A percentile compares a stretch with the other conserved stretches of the same genome.
Evolutionary conservation across 345 rosid species (phyloP).

Genomic region (Erucastrum elatum): DNA sequence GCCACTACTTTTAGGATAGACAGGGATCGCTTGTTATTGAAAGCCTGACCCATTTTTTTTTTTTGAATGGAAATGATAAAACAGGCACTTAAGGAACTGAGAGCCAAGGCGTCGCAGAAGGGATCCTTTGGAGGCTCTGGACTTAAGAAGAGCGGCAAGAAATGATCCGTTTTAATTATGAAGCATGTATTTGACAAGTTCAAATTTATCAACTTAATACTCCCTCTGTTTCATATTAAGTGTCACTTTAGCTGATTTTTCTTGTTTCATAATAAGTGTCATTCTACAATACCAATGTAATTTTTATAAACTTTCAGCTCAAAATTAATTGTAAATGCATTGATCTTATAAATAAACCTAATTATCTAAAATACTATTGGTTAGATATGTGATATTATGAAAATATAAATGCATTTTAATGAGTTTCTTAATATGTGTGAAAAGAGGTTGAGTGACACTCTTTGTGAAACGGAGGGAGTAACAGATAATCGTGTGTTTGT

Average conservation of each 20-base stretch:
- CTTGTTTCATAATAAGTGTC: too few relatives aligned
- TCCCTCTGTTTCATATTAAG: too few relatives aligned
- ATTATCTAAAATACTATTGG: too few relatives aligned
- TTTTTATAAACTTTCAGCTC: too few relatives aligned
- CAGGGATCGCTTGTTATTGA: not conserved
- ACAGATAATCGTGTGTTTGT: constrained; percentile 24
- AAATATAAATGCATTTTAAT: too few relatives aligned
- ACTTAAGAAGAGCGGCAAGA: constrained; percentile 94
- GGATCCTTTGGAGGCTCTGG: constrained; percentile 87
- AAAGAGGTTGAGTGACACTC: too few relatives aligned
- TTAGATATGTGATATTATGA: too few relatives aligned
- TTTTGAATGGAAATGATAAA: not conserved
- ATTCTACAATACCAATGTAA: too few relatives aligned
- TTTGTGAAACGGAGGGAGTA: not conserved
- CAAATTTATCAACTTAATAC: constrained; percentile 15
- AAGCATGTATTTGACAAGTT: constrained; percentile 2
- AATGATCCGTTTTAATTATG: constrained; percentile 35
- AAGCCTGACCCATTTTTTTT: not conserved
- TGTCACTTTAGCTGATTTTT: too few relatives aligned
- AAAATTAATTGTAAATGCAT: too few relatives aligned
- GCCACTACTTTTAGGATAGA: not conserved
- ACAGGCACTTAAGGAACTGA: constrained; percentile 85
- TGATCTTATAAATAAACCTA: too few relatives aligned
- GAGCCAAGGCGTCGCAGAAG: constrained; percentile 78
- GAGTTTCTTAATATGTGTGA: too few relatives aligned